Evolutionary conservation across 78 protist species (phyloP).

Genomic region (Pigoraptor vietnamica): DNA sequence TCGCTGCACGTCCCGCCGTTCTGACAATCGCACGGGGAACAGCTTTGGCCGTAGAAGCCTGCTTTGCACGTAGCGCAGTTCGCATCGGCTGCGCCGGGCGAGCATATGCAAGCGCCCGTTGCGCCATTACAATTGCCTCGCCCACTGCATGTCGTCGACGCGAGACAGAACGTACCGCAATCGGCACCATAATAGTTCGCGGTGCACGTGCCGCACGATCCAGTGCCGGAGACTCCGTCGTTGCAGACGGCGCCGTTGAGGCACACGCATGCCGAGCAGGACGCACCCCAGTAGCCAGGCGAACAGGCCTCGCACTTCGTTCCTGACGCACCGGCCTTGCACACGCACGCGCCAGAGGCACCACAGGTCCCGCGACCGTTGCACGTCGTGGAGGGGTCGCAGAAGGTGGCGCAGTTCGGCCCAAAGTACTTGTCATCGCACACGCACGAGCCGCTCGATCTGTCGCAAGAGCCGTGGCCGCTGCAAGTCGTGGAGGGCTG

Average conservation of each 20-base stretch:
- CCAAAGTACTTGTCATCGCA: neutral
- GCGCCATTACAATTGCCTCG: too few species aligned
- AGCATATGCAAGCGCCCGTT: too few species aligned
- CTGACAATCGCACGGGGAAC: too few species aligned
- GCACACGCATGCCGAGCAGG: neutral
- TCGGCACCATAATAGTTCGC: neutral
- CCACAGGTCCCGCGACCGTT: neutral
- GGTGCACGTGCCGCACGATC: neutral
- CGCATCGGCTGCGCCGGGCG: too few species aligned
- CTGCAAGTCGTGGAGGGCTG: too few species aligned
- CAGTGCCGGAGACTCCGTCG: neutral
- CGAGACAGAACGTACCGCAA: neutral
- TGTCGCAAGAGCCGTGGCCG: too few species aligned
- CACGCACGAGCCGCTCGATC: too few species aligned
- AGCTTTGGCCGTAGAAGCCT: too few species aligned
- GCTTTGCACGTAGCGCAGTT: too few species aligned
- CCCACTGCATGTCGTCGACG: too few species aligned
- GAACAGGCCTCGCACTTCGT: neutral
- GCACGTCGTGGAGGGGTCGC: neutral
- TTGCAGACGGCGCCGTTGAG: neutral
- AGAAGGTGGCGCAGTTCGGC: neutral
- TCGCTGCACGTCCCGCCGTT: too few species aligned
- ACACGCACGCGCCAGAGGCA: neutral
- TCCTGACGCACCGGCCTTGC: neutral
- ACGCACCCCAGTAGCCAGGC: neutral